These are phyloP conservation scores for Gyromitra esculenta DNA, from an alignment of 2,329 filamentous ascomycete species.

Conservation along the genomic window DNA sequence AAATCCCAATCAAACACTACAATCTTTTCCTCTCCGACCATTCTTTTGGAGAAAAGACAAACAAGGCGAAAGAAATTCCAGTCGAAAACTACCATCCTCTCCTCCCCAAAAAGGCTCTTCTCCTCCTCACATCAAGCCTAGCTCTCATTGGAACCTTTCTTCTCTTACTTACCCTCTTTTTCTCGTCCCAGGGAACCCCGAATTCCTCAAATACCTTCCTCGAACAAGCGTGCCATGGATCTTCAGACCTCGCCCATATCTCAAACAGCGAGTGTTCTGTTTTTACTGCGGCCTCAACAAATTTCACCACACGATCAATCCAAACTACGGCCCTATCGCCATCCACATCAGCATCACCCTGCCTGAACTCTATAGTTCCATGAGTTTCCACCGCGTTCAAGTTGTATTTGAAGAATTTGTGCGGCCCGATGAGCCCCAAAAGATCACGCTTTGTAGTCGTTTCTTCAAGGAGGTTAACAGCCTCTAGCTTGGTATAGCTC, in stretches of 20 bases:
- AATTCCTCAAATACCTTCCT: conserved; percentile 47
- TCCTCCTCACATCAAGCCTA: conserved; percentile 35
- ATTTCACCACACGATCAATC: conserved; percentile 45
- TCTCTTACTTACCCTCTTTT: conserved; percentile 17
- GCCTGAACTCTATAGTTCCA: conserved; percentile 53
- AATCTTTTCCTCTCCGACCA: background rate
- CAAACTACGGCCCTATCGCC: conserved; percentile 44
- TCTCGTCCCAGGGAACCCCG: conserved; percentile 51
- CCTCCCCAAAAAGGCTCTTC: conserved; percentile 31
- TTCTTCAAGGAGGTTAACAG: conserved; percentile 39
- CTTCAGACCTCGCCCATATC: conserved; percentile 38
- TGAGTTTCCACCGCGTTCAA: conserved; percentile 41
- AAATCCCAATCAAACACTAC: background rate
- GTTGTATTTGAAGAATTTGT: conserved; percentile 54
- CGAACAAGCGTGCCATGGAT: conserved; percentile 34
- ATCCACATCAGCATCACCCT: conserved; percentile 42
- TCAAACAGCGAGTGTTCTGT: conserved; percentile 39
- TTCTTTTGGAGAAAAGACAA: background rate
- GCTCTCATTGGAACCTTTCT: conserved; percentile 25
- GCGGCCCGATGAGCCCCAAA: conserved; percentile 40
- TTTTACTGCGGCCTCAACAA: conserved; percentile 42
- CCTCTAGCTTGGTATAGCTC: conserved; percentile 30
- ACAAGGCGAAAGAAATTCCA: conserved; percentile 8
- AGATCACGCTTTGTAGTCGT: conserved; percentile 31
- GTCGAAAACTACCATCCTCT: conserved; percentile 31